Evolutionary conservation across 495 filamentous ascomycete genomes (phyloP), one percentile per base, ranked within the genome.

Genomic region (Collariella sp.): DNA sequence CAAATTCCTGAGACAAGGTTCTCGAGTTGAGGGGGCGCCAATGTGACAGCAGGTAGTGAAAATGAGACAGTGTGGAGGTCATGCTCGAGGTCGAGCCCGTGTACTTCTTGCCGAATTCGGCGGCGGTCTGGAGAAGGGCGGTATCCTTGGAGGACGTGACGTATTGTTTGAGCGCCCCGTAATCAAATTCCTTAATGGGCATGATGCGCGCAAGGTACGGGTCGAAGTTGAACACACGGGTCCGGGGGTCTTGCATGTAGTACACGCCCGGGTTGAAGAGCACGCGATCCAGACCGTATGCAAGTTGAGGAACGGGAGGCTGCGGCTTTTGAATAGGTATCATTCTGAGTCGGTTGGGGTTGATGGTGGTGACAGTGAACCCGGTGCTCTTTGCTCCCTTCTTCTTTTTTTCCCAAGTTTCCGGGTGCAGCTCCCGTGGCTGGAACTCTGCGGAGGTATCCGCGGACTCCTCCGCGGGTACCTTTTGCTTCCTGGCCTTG

Each of bases 181-280:
- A 97, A 63, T 99, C 88, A 56, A 99, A 97, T 65, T 97, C 88
- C 1, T 77, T 72, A 1, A 91, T 83, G 2, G 90, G 90, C 89
- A 96, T 95, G 63, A 97, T 91, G 50, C 79, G 79, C 46, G 88
- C 82, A 22, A 97, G 78, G 64, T 96, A 95, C 1, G 93, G 93
- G 62, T 97, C 90, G 63, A 97, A 97, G 65, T 97, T 97, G 74
- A 78, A 97, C 36, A 96, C 88, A 11, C 83, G 78, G 34, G 94
- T 90, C 47, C 88, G 79, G 20, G 87, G 86, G 63, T 97, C 94
- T 62, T 91, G 89, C 26, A 99, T 80, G 31, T 87, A 83, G 64
- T 96, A 95, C 26, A 96, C 85, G 18, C 93, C 91, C 4, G 90
- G 88, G 67, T 96, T 98, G 76, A 98, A 98, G 5, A 98, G 72